A percentile compares a stretch with the other conserved stretches of the same genome.
Conservation (phyloP, 2,329 filamentous ascomycete species). For the Bipolaris sorokiniana region DNA sequence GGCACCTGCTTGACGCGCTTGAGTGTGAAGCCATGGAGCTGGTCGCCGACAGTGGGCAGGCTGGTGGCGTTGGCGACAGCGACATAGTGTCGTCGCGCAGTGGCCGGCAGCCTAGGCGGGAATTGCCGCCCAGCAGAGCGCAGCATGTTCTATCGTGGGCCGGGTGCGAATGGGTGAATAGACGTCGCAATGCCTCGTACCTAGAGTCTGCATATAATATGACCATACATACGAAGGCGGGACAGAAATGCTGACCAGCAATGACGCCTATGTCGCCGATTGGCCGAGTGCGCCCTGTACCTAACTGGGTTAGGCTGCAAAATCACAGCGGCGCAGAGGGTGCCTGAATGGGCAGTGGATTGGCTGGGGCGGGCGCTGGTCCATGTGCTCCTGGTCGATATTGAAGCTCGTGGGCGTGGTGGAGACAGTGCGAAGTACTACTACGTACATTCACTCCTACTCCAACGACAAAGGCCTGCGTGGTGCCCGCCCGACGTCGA, state of each 20-base stretch:
- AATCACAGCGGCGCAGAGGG: conserved; percentile 26
- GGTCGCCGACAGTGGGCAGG: conserved; percentile 80
- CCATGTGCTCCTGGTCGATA: conserved; percentile 8
- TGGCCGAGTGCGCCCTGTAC: conserved; percentile 22
- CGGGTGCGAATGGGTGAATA: conserved; percentile 4
- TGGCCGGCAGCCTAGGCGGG: conserved; percentile 17
- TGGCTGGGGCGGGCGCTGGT: not conserved
- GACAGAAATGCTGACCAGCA: conserved; percentile 22
- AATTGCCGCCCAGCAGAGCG: conserved; percentile 43
- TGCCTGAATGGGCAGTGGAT: conserved; percentile 15
- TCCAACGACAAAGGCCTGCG: conserved; percentile 11
- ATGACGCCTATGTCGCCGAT: conserved; percentile 30
- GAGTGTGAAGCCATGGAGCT: conserved; percentile 92
- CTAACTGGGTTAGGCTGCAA: conserved; percentile 25
- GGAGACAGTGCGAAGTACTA: conserved; percentile 7
- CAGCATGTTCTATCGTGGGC: conserved; percentile 42
- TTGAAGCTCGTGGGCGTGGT: conserved; percentile 18
- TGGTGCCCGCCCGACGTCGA: conserved; percentile 14
- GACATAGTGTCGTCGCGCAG: conserved; percentile 52
- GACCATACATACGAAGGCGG: not conserved
- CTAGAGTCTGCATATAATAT: no score
- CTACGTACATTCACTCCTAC: no score
- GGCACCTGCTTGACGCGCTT: conserved; percentile 89
- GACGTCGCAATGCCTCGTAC: conserved; percentile 7
- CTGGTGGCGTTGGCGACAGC: conserved; percentile 78